These are phyloP conservation scores for Cokeromyces recurvatus DNA, from an alignment of 371 early-diverging fungal species.

Conservation along the genomic window DNA sequence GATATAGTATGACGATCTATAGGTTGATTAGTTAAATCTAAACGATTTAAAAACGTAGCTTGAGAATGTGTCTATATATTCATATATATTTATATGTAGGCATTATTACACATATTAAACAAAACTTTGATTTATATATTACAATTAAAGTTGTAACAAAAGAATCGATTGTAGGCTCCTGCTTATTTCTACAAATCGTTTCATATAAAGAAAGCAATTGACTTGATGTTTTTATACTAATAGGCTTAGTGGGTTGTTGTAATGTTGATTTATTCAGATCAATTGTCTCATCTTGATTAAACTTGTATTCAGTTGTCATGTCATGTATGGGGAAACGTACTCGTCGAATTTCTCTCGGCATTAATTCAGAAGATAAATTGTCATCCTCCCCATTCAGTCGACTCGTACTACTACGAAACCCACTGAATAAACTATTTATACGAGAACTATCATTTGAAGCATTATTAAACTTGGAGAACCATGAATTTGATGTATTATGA, in stretches of 20 bases:
- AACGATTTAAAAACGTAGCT: constrained; percentile 24
- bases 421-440: too few relatives aligned
- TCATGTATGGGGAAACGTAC: constrained; percentile 52
- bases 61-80: not conserved
- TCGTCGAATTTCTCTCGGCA: constrained; percentile 40
- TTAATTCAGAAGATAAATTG: too few relatives aligned
- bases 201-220: constrained; percentile 31
- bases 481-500: too few relatives aligned
- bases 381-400: too few relatives aligned
- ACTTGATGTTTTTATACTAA: constrained; percentile 17
- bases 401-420: too few relatives aligned
- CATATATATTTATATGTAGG: not conserved
- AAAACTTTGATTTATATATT: not conserved
- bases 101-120: too few relatives aligned
- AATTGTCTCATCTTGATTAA: constrained; percentile 14
- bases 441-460: too few relatives aligned
- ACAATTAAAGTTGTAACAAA: constrained; percentile 44
- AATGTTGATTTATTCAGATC: not conserved
- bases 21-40: constrained; percentile 46
- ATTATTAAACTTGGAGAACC: too few relatives aligned
- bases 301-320: constrained; percentile 49
- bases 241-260: constrained; percentile 4
- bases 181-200: constrained; percentile 49
- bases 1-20: constrained; percentile 37
- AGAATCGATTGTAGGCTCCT: constrained; percentile 46